Evolutionary conservation across 2,329 filamentous ascomycete genomes (phyloP), one percentile per base, ranked within the genome.

Genomic region (Curvularia eragrostidis): DNA sequence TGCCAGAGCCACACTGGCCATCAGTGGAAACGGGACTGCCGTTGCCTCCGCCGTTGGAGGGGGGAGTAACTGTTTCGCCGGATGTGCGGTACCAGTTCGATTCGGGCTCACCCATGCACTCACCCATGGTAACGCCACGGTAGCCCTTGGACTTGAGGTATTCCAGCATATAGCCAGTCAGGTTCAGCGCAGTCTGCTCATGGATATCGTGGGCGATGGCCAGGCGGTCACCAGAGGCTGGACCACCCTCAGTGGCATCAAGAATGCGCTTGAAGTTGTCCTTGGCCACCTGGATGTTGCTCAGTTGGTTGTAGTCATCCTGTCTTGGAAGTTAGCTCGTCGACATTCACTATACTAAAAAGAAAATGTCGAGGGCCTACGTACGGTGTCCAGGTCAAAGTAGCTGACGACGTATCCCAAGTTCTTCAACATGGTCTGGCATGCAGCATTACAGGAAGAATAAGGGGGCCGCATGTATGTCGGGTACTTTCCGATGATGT

Each of bases 351-450:
- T 42, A 13, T 3, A 44, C 15, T n/a, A 42, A 42, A 42, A 12
- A 28, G 6, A 9, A 30, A 32, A 19, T 30, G 2, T 7, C 1
- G n/a, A 7, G n/a, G 15, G 32, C 15, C 32, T 23, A 47, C 43
- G 5, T 47, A 47, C 43, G 10, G 85, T 82, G 67, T 88, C 86
- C 34, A 88, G 74, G 63, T 88, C 84, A 66, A 87, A 80, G 65
- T 85, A 87, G 62, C 85, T 83, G 67, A 87, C 78, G 65, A 85
- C 84, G 77, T 87, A 87, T 53, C 83, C 83, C 51, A 87, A 69
- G 49, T 65, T 72, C 41, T 75, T 69, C 65, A 80, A 62, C 41
- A 77, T 71, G 18, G 65, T 62, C 61, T 76, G 71, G 69, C 79
- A 82, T 5, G 74, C 76, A 15, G 23, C 46, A 13, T 63, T 67